Conservation (phyloP, 2,329 filamentous ascomycete genomes). For the Camillea tinctor region DNA sequence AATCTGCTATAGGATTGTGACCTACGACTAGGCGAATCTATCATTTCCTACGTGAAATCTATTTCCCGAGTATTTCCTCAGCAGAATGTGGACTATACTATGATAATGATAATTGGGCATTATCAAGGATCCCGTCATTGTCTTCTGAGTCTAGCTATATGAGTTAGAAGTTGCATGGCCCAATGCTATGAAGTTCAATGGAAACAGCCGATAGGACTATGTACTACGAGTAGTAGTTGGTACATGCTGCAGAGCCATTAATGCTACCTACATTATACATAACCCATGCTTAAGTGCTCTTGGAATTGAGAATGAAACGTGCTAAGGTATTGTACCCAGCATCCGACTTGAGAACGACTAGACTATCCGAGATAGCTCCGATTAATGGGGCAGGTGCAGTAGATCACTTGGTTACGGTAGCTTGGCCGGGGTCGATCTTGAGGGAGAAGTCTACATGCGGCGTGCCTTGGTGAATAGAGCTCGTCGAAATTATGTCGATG, state of each 20-base stretch:
- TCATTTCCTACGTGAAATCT: too few relatives aligned
- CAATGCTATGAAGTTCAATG: too few relatives aligned
- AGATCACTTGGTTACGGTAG: slow-evolving; percentile 3
- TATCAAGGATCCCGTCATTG: too few relatives aligned
- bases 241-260: not conserved
- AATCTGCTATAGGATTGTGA: too few relatives aligned
- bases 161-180: too few relatives aligned
- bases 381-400: too few relatives aligned
- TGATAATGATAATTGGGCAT: too few relatives aligned
- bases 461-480: slow-evolving; percentile 94
- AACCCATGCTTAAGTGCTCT: not conserved
- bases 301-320: not conserved
- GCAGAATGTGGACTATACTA: too few relatives aligned
- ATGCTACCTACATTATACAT: not conserved
- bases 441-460: slow-evolving; percentile 93
- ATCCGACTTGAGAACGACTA: not conserved
- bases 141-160: too few relatives aligned
- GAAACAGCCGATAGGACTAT: too few relatives aligned
- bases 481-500: slow-evolving; percentile 94
- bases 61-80: too few relatives aligned
- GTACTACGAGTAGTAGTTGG: not conserved
- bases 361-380: not conserved
- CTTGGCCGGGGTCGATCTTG: slow-evolving; percentile 65
- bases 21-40: too few relatives aligned
- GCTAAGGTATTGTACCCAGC: not conserved